These are phyloP conservation scores for Cyclocybe aegerita DNA, from an alignment of 768 basidiomycete genomes.

Conservation along the genomic window DNA sequence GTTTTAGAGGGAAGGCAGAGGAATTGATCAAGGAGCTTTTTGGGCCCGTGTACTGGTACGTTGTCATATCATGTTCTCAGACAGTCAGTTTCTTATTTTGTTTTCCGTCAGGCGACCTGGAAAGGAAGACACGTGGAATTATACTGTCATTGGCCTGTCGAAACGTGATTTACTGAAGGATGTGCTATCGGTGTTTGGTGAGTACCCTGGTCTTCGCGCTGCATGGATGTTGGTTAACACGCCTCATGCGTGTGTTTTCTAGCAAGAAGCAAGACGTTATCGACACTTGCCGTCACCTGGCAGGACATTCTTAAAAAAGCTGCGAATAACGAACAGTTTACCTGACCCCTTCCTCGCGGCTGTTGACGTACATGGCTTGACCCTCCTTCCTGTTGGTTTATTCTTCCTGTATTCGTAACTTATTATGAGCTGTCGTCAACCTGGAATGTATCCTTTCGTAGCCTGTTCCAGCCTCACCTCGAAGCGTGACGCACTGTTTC, in stretches of 20 bases:
- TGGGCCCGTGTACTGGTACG: constrained; percentile 89
- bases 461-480: too few relatives aligned
- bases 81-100: constrained; percentile 5
- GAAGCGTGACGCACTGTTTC: too few relatives aligned
- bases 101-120: constrained; percentile 59
- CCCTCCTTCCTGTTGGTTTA: background rate
- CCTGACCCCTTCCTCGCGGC: background rate
- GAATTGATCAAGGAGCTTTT: constrained; percentile 89
- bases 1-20: constrained; percentile 84
- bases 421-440: too few relatives aligned
- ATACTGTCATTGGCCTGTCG: constrained; percentile 64
- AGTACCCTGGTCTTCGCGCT: constrained; percentile 21
- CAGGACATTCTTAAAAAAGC: constrained; percentile 76
- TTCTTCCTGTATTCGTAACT: too few relatives aligned
- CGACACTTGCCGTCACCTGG: constrained; percentile 78
- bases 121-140: constrained; percentile 63
- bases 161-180: constrained; percentile 87
- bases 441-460: too few relatives aligned
- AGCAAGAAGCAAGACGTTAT: constrained; percentile 77
- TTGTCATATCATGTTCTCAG: constrained; percentile 10
- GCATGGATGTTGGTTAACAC: background rate
- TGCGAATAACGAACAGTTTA: constrained; percentile 47
- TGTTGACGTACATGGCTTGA: constrained; percentile 1
- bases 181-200: constrained; percentile 77
- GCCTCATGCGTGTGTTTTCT: background rate